phyloP scores from a whole-genome alignment of 2,329 filamentous ascomycete species.

The Laburnicola sp. region DNA sequence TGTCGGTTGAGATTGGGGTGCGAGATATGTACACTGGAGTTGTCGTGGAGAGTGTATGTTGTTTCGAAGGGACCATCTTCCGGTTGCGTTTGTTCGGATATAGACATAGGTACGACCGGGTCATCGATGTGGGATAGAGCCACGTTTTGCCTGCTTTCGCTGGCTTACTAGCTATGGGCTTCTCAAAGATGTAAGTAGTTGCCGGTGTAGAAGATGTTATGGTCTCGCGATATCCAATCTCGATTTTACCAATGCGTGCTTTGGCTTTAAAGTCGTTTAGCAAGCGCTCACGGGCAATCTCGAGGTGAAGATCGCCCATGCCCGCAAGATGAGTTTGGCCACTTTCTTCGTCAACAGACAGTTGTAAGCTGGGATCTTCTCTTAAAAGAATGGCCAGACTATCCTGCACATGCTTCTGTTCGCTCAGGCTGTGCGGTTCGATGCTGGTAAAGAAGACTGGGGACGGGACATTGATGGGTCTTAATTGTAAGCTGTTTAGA shows the following conservation, averaged over 20 bases:
- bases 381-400: slow-evolving; percentile 77
- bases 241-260: slow-evolving; percentile 82
- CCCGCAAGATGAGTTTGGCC: slow-evolving; percentile 92
- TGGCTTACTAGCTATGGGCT: slow-evolving; percentile 75
- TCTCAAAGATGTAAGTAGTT: slow-evolving; percentile 70
- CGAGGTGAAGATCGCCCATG: slow-evolving; percentile 94
- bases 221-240: slow-evolving; percentile 93
- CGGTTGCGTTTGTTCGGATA: slow-evolving; percentile 30
- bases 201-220: slow-evolving; percentile 61
- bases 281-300: slow-evolving; percentile 86
- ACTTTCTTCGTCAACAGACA: slow-evolving; percentile 82
- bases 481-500: slow-evolving; percentile 75
- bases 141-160: slow-evolving; percentile 78
- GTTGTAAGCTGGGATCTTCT: slow-evolving; percentile 90
- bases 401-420: slow-evolving; percentile 77
- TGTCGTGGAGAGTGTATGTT: slow-evolving; percentile 54
- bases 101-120: slow-evolving; percentile 5
- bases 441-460: slow-evolving; percentile 97
- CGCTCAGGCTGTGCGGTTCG: slow-evolving; percentile 75
- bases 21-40: slow-evolving; percentile 67
- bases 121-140: slow-evolving; percentile 63
- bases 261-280: slow-evolving; percentile 87
- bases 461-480: slow-evolving; percentile 85
- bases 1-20: slow-evolving; percentile 55
- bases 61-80: slow-evolving; percentile 35